A percentile compares a stretch with the other conserved stretches of the same genome.
These are phyloP conservation scores for Talaromyces albobiverticillius DNA, from an alignment of 2,329 filamentous ascomycete species.

Conservation along the genomic window DNA sequence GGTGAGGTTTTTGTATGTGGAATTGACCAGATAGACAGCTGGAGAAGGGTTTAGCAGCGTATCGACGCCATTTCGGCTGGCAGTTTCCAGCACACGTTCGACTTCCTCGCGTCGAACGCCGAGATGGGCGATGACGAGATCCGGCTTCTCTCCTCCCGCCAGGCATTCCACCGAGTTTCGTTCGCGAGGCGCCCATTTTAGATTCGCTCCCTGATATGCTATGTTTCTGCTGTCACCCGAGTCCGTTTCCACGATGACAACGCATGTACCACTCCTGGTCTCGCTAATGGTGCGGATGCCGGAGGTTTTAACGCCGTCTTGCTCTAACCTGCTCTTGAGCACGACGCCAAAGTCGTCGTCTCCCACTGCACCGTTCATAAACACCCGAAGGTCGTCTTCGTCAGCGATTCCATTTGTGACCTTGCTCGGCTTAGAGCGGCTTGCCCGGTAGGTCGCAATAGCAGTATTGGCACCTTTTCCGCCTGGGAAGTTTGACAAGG, in stretches of 20 bases:
- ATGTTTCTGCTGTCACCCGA: conserved; percentile 50
- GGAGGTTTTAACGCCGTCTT: conserved; percentile 43
- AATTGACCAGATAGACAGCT: background rate
- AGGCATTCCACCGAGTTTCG: conserved; percentile 10
- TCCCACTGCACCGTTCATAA: conserved; percentile 51
- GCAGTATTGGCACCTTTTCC: conserved; percentile 19
- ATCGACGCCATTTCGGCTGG: conserved; percentile 13
- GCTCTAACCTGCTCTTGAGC: conserved; percentile 39
- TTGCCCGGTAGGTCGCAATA: conserved; percentile 15
- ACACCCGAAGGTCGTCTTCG: conserved; percentile 38
- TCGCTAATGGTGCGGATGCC: conserved; percentile 39
- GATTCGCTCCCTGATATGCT: conserved; percentile 48
- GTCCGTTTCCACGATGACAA: conserved; percentile 48
- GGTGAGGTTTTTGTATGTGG: conserved; percentile 12
- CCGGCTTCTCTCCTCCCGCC: conserved; percentile 9
- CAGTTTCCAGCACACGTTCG: conserved; percentile 14
- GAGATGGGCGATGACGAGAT: conserved; percentile 16
- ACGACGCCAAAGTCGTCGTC: conserved; percentile 41
- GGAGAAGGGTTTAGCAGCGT: conserved; percentile 17
- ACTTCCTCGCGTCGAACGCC: conserved; percentile 12
- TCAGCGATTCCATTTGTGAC: too few relatives aligned
- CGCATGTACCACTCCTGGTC: conserved; percentile 48
- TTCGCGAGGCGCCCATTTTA: conserved; percentile 23
- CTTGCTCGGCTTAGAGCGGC: background rate
- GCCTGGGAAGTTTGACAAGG: conserved; percentile 2